Evolutionary conservation across 1,284 basidiomycete species (phyloP), one percentile per base, ranked within the genome.

Genomic region (Fistulinella cinereoalba): DNA sequence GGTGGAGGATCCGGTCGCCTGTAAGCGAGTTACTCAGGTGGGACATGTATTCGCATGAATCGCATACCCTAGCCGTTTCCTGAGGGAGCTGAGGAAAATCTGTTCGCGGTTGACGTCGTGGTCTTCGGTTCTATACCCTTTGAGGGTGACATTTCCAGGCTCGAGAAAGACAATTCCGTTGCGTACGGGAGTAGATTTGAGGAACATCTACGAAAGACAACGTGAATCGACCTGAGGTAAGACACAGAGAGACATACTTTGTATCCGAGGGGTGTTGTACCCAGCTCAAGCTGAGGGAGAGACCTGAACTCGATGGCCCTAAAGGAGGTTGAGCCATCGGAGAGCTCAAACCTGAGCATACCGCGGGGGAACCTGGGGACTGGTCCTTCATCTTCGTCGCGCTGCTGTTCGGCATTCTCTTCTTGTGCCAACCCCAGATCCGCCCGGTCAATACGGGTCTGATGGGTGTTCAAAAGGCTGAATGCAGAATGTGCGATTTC

Each of bases 401-500:
- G 77, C 19, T 75, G 76, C 15, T 71, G 70, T 19, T 73, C 74
- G 11, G 67, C 71, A 23, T 76, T 21, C 6, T 72, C 72, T 2
- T 72, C 73, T 3, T 61, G 68, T 13, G 64, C 67, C 3, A 78
- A 60, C 19, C 74, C 72, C 36, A 77, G 58, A 49, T 75, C 74
- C 34, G 74, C 74, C 18, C 80, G 73, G 55, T 89, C 85, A 41
- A 80, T 73, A 22, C 84, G 77, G 12, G 79, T 76, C 47, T 81
- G 72, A 37, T 83, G 73, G 16, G 79, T 72, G 59, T 86, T 81
- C 53, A 83, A 71, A 27, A 88, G 68, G 43, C 68, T 76, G 57
- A 86, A 82, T 7, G 86, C 88, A 56, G 87, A 88, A 39, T 77
- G 69, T 0, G 81, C 85, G 27, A 90, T 81, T 46, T 91, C 88